Evolutionary conservation across 768 basidiomycete species (phyloP).

Genomic region (Termitomyces sp.): DNA sequence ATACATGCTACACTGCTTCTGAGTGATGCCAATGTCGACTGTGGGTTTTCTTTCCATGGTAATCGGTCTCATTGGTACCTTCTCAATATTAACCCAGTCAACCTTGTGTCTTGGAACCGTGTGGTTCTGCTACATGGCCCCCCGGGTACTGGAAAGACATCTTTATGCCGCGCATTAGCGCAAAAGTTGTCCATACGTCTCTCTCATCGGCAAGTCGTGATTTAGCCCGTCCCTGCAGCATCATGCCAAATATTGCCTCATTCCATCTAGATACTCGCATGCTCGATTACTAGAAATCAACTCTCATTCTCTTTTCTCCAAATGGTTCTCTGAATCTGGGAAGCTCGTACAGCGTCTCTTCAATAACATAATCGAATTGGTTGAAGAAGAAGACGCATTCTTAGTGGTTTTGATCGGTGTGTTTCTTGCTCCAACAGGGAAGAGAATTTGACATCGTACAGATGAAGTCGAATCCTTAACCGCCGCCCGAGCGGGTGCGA

Average conservation of each 20-base stretch:
- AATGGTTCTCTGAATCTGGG: slow-evolving; percentile 99
- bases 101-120: slow-evolving; percentile 93
- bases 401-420: slow-evolving; percentile 91
- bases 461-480: slow-evolving; percentile 97
- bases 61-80: neutral
- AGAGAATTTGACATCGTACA: slow-evolving; percentile 24
- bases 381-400: slow-evolving; percentile 88
- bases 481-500: slow-evolving; percentile 89
- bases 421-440: slow-evolving; percentile 2
- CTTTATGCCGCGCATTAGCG: slow-evolving; percentile 88
- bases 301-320: slow-evolving; percentile 95
- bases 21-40: slow-evolving; percentile 82
- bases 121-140: slow-evolving; percentile 94
- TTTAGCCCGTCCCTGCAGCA: neutral
- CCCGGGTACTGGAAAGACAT: slow-evolving; percentile 97
- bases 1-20: slow-evolving; percentile 93
- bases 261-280: slow-evolving; percentile 64
- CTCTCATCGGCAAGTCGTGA: slow-evolving; percentile 59
- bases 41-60: slow-evolving; percentile 36
- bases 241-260: neutral
- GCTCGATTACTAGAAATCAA: slow-evolving; percentile 94
- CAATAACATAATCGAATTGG: slow-evolving; percentile 81
- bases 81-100: slow-evolving; percentile 42
- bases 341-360: slow-evolving; percentile 96
- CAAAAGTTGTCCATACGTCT: slow-evolving; percentile 93